Base-by-base conservation (phyloP, 1,284 basidiomycete genomes). In the Boletus semigastroideus region DNA sequence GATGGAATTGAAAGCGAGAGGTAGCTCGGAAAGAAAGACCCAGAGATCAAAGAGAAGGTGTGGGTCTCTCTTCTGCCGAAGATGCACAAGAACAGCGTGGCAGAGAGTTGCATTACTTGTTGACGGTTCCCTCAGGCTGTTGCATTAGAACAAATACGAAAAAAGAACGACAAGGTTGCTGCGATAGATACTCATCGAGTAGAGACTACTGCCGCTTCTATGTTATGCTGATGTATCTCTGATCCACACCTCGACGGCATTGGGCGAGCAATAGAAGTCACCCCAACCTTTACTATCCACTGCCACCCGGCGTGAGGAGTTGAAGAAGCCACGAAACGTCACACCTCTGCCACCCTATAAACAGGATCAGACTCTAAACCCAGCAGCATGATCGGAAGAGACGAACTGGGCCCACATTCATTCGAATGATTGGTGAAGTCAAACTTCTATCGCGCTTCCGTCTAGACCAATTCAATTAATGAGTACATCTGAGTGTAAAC, bases 361-460 rank as follows among this genome's bases (percentile, higher is more conserved):
- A 37, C 19, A 31, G 13, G 8, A 8, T 55, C 5, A 50, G 46
- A 34, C 25, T n/a, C 20, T 38, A 19, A 14, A 31, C 5, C 11
- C 19, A 16, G 37, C 34, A 10, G 3, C 11, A 39, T 13, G 40
- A 22, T 33, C 34, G 25, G 38, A 48, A 19, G 31, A 45, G 19
- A 76, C 82, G 57, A 46, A 86, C 84, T 53, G 60, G 60, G 52
- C 83, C 83, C 60, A 86, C 78, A 59, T 82, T 79, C 83, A 87
- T 87, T 60, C 79, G 78, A 55, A 86, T 64, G 37, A 62, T 74
- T 54, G 78, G 79, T 33, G 74, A 59, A 2, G 28, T 56, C 44
- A 61, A 63, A n/a, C 59, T 62, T 41, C 60, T 63, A 16, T 60
- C 60, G 17, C 6, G 33, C 11, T 28, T n/a, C 40, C 27, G 20